A percentile compares a stretch with the other conserved stretches of the same genome.
These are phyloP conservation scores for Fusarium redolens DNA, from an alignment of 2,329 filamentous ascomycete genomes.

Conservation along the genomic window DNA sequence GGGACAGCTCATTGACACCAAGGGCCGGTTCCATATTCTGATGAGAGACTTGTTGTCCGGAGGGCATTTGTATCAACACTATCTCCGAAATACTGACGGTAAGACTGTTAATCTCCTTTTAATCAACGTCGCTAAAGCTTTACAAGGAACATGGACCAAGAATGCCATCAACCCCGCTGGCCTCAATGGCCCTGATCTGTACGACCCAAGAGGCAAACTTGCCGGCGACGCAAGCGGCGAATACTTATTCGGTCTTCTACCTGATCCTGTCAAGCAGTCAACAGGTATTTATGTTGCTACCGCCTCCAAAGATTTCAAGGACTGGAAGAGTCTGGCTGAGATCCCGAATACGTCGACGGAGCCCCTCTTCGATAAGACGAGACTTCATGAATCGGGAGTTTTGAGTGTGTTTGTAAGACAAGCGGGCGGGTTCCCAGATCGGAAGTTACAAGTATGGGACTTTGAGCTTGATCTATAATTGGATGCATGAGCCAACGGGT, in stretches of 20 bases:
- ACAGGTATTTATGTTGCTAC: conserved; percentile 24
- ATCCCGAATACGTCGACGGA: conserved; percentile 29
- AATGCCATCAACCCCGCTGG: conserved; percentile 19
- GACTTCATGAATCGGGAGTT: conserved; percentile 11
- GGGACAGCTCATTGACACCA: conserved; percentile 23
- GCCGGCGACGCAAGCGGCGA: conserved; percentile 23
- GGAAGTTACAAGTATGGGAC: conserved; percentile 34
- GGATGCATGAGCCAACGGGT: background rate
- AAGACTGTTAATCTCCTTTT: background rate
- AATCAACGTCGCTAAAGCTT: too few relatives aligned
- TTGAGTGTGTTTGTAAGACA: conserved; percentile 29
- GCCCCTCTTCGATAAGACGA: conserved; percentile 17
- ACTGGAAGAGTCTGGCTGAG: conserved; percentile 14
- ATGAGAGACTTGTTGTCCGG: conserved; percentile 29
- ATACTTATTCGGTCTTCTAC: conserved; percentile 22
- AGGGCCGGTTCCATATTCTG: conserved; percentile 22
- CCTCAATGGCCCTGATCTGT: conserved; percentile 27
- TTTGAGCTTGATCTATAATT: conserved; percentile 22
- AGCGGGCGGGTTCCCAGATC: conserved; percentile 10
- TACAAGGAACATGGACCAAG: conserved; percentile 25
- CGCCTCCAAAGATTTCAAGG: conserved; percentile 2
- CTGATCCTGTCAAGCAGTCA: background rate
- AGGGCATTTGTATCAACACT: conserved; percentile 27
- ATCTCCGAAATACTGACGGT: conserved; percentile 11
- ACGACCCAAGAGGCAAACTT: conserved; percentile 32